Base-by-base conservation (phyloP, 371 early-diverging fungal species). In the Circinella minor region DNA sequence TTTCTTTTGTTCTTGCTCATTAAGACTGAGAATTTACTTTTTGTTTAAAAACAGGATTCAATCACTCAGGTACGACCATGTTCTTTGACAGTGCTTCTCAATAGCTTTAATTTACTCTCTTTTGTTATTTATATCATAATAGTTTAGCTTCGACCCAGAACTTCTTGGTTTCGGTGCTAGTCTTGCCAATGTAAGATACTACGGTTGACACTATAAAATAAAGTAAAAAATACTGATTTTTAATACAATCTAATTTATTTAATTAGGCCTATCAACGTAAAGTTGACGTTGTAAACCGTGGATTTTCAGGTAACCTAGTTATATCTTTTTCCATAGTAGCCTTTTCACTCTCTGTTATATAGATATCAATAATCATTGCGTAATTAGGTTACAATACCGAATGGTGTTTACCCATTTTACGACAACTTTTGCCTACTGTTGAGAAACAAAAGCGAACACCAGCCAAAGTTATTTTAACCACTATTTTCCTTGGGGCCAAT, bases 401-500 rank as follows among this genome's bases (percentile, higher is more conserved):
- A 47, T 90, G 91, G 89, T 86, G 84, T 1, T 70, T 86, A 17
- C 81, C 85, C 15, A 71, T 94, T 13, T 74, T 93, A 36, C 83
- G 82, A 0, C 86, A 83, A 36, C 68, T 91, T 34, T 76, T 94
- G 46, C 82, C 86, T 64, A 73, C 83, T 46, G 36, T 65, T 3
- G 67, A 76, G 36, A 75, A 76, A 34, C 83, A 81, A 66, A 43
- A 76, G 13, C 49, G 73, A 51, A 59, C 73, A 17, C 64, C 71
- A 6, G 71, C 87, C 6, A 73, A 75, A 13, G 76, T 92, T 55
- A 75, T 73, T 11, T 78, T 96, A 37, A 74, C 93, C 64, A 91
- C 89, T 20, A 83, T 96, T 14, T 90, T 94, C 61, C 85, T 93
- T 51, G 97, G 97, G 7, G 90, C 95, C 54, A 96, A 96, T 76